These are phyloP conservation scores for Podila horticola DNA, from an alignment of 192 early-diverging fungal genomes.

Conservation along the genomic window DNA sequence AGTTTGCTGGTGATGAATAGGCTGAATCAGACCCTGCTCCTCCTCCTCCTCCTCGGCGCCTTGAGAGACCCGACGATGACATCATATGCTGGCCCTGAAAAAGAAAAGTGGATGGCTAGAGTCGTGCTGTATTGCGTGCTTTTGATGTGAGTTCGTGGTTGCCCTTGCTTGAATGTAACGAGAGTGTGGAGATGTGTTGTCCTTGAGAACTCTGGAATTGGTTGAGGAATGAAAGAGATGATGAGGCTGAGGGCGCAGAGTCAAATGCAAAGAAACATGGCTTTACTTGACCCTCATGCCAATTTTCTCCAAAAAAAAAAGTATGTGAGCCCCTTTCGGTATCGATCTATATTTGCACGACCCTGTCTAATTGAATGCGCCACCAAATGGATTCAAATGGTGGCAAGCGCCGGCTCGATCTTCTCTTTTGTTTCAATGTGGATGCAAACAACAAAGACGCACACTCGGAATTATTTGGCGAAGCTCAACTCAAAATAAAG, in stretches of 20 bases:
- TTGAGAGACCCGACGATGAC: conserved; percentile 52
- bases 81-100: conserved; percentile 9
- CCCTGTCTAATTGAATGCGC: too few relatives aligned
- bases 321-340: too few relatives aligned
- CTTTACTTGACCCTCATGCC: neutral
- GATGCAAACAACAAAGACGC: too few relatives aligned
- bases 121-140: neutral
- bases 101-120: neutral
- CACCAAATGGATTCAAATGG: too few relatives aligned
- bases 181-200: neutral
- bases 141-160: neutral
- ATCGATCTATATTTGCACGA: too few relatives aligned
- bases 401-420: too few relatives aligned
- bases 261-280: too few relatives aligned
- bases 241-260: neutral
- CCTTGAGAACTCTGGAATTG: neutral
- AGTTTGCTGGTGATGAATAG: conserved; percentile 32
- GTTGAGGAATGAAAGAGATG: neutral
- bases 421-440: too few relatives aligned
- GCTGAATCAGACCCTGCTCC: conserved; percentile 28
- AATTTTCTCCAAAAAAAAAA: too few relatives aligned
- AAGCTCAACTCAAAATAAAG: too few relatives aligned
- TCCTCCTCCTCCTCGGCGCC: conserved; percentile 46
- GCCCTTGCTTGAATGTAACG: neutral
- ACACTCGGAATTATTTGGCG: too few relatives aligned